Base-by-base conservation (phyloP, 2,329 filamentous ascomycete species). In the Zalaria obscura region DNA sequence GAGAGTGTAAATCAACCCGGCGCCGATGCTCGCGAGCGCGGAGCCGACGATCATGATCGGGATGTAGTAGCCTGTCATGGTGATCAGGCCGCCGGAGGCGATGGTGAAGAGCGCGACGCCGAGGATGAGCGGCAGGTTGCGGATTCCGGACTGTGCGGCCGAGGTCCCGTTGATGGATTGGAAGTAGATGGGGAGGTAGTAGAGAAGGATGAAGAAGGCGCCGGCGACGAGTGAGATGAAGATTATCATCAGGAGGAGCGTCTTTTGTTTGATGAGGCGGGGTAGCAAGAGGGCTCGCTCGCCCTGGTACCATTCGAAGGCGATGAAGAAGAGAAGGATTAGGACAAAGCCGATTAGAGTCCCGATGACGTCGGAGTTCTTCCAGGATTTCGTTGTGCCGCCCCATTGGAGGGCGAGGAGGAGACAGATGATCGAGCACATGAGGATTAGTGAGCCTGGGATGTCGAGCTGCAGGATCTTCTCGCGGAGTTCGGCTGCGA, bases 141-240 rank as follows among this genome's bases (percentile, higher is more conserved):
- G 60, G 0, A 61, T 61, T 29, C 62, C 66, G 0, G 67, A 58
- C 32, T 59, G 61, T 2, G 65, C 65, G 1, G 66, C 60, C 0
- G 60, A 63, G 47, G 68, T 68, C 9, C 57, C 68, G 58, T 41
- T 67, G 66, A 46, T 70, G 68, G 47, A 68, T 67, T 1, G 61
- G 44, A 67, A 70, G 47, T 70, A 70, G 5, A 71, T 59, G 46
- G 75, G 72, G n/a, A 73, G 66, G 25, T 75, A 59, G 42, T 74
- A 74, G 47, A 36, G 35, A 2, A 36, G 25, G 35, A 8, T 25
- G 35, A 36, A 36, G 35, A 36, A 33, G 36, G 36, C 27, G 38
- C 40, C 5, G 26, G 33, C 7, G 38, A 40, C n/a, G 29, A 32
- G n/a, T 2, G n/a, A 7, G 7, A 32, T 32, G 29, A 7, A 32